phyloP scores from a whole-genome alignment of 352 stramenopile genomes.

The Phytophthora podocarpi region DNA sequence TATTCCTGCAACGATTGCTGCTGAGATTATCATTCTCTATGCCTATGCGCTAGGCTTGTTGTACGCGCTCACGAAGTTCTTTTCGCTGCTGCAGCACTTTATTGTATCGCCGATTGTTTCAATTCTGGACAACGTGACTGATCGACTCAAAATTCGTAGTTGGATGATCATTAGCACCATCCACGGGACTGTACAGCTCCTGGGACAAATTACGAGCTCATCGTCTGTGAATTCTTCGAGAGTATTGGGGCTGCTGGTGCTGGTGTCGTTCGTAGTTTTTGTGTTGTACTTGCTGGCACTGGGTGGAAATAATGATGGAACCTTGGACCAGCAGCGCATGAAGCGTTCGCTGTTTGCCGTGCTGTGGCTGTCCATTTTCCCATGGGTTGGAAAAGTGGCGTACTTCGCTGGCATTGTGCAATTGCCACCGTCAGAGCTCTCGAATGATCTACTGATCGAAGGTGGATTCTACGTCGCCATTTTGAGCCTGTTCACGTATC shows the following conservation, averaged over 20 bases:
- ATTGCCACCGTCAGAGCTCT: conserved; percentile 43
- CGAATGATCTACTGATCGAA: conserved; percentile 55
- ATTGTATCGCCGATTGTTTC: conserved; percentile 42
- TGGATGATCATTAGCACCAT: conserved; percentile 60
- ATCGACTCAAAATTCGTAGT: conserved; percentile 38
- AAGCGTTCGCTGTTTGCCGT: conserved; percentile 64
- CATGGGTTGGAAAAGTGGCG: conserved; percentile 70
- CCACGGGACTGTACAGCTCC: conserved; percentile 39
- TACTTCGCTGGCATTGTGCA: conserved; percentile 57
- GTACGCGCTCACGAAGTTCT: conserved; percentile 44
- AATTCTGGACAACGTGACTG: conserved; percentile 23
- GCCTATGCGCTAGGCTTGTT: conserved; percentile 59
- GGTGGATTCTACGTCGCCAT: conserved; percentile 41
- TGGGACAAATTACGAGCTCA: conserved; percentile 43
- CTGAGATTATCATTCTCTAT: conserved; percentile 56
- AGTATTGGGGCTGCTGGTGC: conserved; percentile 52
- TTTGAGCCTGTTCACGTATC: conserved; percentile 50
- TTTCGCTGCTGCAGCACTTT: conserved; percentile 45
- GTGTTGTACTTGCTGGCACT: conserved; percentile 56
- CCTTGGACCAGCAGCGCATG: conserved; percentile 58
- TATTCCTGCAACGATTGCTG: conserved; percentile 1
- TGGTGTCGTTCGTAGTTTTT: conserved; percentile 53
- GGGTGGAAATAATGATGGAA: conserved; percentile 39
- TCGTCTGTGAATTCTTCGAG: conserved; percentile 37
- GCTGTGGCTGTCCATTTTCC: conserved; percentile 54